Evolutionary conservation across 2,329 filamentous ascomycete species (phyloP), one percentile per base, ranked within the genome.

Genomic region (Clonostachys sp.): DNA sequence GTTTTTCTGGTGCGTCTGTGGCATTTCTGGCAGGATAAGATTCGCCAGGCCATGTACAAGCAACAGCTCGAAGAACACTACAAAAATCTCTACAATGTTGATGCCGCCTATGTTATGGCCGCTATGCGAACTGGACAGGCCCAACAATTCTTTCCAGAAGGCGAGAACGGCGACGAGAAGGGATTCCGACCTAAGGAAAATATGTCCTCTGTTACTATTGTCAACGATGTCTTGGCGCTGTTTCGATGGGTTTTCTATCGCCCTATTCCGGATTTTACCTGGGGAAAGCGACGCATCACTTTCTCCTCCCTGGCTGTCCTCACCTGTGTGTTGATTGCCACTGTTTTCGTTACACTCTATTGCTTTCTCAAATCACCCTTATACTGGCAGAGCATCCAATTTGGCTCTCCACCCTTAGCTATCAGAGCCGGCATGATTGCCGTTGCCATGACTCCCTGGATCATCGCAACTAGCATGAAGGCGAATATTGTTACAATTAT

Each of bases 11-110:
- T 92, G 61, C 83, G 90, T 55, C 77, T 88, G 61, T 96, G 91
- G 75, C 87, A 96, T 66, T 84, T 87, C 56, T 96, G 90, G 86
- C 90, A 91, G 57, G 91, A 96, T 72, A 95, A 94, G 71, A 89
- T 95, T 55, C 83, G 91, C 55, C 88, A 91, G 55, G 91, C 90
- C 52, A 81, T 94, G 50, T 89, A 94, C 71, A 92, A 95, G 70
- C 85, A 94, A 61, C 83, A 89, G 62, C 77, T 89, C 57, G 77
- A 88, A 60, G 77, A 84, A 57, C 78, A 85, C 57, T 84, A 81
- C 62, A 78, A 64, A 49, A 64, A 73, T 45, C 54, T 78, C 42
- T 77, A 83, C 63, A 73, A 63, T 60, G 58, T 76, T 47, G 74
- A 80, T 44, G 67, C 73, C 35, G 71, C 74, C 18, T 72, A 71